Conservation (phyloP, 257 asterid genomes). For the Parsonsia alboflavescens region DNA sequence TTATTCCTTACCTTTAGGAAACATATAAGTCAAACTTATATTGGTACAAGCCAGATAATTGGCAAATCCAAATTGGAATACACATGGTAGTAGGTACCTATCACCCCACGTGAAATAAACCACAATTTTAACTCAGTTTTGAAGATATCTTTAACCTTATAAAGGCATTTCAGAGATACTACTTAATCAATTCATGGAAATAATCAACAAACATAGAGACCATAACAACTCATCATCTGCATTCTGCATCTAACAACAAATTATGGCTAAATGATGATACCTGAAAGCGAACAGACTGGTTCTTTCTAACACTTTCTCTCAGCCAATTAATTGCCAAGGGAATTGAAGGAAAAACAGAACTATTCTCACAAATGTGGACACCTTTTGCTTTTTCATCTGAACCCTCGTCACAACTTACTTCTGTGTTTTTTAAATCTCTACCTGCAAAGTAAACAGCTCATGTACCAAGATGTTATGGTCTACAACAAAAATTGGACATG, state of each 20-base stretch:
- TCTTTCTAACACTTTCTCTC: constrained; percentile 54
- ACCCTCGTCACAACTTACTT: constrained; percentile 42
- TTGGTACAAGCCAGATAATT: neutral
- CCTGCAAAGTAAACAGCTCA: constrained; percentile 33
- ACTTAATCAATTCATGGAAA: neutral
- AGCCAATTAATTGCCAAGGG: constrained; percentile 90
- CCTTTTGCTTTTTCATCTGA: constrained; percentile 39
- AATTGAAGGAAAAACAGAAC: constrained; percentile 76
- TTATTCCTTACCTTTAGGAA: neutral
- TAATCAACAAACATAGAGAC: neutral
- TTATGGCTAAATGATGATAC: constrained; percentile 28
- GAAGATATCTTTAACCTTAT: neutral
- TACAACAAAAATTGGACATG: neutral
- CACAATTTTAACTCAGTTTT: neutral
- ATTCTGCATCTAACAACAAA: neutral
- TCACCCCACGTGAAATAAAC: neutral
- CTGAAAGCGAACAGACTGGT: constrained; percentile 71
- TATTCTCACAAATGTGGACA: constrained; percentile 44
- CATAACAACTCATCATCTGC: neutral
- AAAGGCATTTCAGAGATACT: neutral
- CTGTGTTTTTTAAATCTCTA: constrained; percentile 46
- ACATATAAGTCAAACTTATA: neutral
- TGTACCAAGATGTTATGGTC: constrained; percentile 1
- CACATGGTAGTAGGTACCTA: neutral
- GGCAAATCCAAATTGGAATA: neutral